A percentile compares a stretch with the other conserved stretches of the same genome.
Conservation (phyloP, 345 rosid species). For the Populus euphratica region DNA sequence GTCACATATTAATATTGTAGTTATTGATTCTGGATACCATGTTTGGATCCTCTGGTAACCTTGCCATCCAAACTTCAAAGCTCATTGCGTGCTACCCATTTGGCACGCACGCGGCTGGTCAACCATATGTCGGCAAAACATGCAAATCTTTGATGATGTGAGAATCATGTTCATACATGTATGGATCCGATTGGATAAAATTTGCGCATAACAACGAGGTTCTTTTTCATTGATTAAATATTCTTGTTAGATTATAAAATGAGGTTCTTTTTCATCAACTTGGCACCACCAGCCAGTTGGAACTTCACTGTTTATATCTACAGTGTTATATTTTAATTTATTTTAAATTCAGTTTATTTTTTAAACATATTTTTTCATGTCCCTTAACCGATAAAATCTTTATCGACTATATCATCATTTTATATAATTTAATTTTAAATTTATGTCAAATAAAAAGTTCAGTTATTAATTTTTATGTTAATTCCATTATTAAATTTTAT, state of each 20-base stretch:
- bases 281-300: no score
- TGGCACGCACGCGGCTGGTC: conserved; percentile 15
- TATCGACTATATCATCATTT: rapidly evolving
- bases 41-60: not conserved
- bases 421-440: no score
- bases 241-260: not conserved
- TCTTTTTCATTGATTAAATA: not conserved
- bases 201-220: not conserved
- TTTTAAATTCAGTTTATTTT: no score
- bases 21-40: conserved; percentile 3
- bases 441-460: no score
- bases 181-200: not conserved
- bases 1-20: no score
- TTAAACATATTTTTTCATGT: no score
- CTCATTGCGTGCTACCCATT: not conserved
- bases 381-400: no score
- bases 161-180: not conserved
- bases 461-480: no score
- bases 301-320: no score
- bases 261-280: no score
- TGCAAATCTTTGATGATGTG: not conserved
- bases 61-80: not conserved
- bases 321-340: no score
- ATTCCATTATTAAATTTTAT: no score
- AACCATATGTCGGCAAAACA: not conserved